Evolutionary conservation across 2,329 filamentous ascomycete species (phyloP).

Genomic region (Ceratocystis colombiana): DNA sequence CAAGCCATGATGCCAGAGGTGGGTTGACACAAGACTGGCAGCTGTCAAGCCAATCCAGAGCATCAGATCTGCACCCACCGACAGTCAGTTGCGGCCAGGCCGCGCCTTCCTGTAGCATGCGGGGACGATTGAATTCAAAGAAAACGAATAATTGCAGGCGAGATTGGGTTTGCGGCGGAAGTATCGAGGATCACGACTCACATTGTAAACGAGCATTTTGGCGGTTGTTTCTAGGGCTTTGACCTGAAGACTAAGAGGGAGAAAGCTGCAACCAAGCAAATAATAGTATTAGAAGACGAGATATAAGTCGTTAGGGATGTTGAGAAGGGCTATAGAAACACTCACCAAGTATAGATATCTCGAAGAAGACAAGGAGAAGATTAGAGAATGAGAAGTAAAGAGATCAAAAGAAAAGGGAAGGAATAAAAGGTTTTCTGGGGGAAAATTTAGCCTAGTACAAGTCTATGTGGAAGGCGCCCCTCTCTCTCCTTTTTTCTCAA

Average conservation of each 20-base stretch:
- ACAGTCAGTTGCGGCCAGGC: neutral
- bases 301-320: neutral
- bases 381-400: slow-evolving; percentile 26
- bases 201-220: slow-evolving; percentile 68
- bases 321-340: slow-evolving; percentile 21
- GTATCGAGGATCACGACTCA: slow-evolving; percentile 33
- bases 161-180: neutral
- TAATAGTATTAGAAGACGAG: neutral
- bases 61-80: neutral
- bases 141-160: neutral
- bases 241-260: slow-evolving; percentile 2
- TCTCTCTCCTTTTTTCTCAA: neutral
- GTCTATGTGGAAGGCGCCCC: slow-evolving; percentile 6
- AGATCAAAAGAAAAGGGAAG: slow-evolving; percentile 15
- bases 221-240: slow-evolving; percentile 31
- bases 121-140: neutral
- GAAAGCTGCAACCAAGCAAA: neutral
- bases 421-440: slow-evolving; percentile 21
- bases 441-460: slow-evolving; percentile 8
- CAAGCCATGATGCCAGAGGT: too few relatives aligned
- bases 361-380: slow-evolving; percentile 27
- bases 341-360: slow-evolving; percentile 23
- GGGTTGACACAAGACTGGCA: too few relatives aligned
- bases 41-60: neutral
- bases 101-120: neutral